A percentile compares a stretch with the other conserved stretches of the same genome.
These are phyloP conservation scores for Tetrahymena malaccensis DNA, from an alignment of 73 alveolate species.

Conservation along the genomic window DNA sequence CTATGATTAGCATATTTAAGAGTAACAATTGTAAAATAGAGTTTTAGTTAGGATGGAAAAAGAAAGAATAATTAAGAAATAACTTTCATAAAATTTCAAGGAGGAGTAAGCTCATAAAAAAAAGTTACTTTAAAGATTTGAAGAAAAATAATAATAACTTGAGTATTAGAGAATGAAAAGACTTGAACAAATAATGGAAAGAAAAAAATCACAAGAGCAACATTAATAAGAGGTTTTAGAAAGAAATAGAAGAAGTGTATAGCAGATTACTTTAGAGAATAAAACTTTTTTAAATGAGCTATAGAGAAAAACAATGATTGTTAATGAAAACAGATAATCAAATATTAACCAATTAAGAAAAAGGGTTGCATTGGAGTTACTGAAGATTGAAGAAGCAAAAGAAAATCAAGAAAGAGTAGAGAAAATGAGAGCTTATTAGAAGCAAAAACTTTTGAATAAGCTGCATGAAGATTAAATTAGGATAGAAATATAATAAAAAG, in stretches of 20 bases:
- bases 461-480: not conserved
- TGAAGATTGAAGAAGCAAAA: not conserved
- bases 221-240: not conserved
- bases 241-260: not conserved
- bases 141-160: not conserved
- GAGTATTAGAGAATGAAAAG: not conserved
- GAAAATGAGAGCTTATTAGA: not conserved
- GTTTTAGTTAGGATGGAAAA: not conserved
- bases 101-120: not conserved
- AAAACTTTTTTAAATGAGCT: not conserved
- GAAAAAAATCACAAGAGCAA: not conserved
- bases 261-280: not conserved
- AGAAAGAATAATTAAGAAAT: not conserved
- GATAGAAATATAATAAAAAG: not conserved
- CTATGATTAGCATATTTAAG: not conserved
- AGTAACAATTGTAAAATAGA: not conserved
- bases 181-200: not conserved
- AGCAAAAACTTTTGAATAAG: not conserved
- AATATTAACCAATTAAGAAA: not conserved
- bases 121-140: not conserved
- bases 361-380: not conserved
- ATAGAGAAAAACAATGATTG: not conserved
- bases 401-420: not conserved
- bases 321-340: not conserved
- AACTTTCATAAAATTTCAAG: not conserved